Base-by-base conservation (phyloP, 176 grass and related monocot genomes). In the Cocos nucifera region DNA sequence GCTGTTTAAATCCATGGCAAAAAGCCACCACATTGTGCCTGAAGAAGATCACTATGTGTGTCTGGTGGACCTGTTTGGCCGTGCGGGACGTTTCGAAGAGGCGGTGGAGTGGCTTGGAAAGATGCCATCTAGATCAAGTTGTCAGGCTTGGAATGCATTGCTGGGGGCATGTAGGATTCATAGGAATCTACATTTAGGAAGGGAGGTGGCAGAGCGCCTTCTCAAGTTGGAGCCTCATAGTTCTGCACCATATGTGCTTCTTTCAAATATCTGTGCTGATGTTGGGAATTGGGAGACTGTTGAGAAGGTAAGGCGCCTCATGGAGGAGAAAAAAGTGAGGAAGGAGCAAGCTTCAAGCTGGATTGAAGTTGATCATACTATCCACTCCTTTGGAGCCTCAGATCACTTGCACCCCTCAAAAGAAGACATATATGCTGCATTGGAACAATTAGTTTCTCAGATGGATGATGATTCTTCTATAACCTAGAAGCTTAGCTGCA, bases 1-100 rank as follows among this genome's bases (percentile, higher is more conserved):
- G 17, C 77, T 89, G 18, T 95, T 95, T 74, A 57, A 67, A 16
- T 78, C 82, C 75, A 95, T 95, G 89, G 71, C 23, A 25, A 50
- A 65, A 65, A 78, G 35, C 67, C 86, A 88, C 53, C 30, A 72
- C 28, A 73, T 89, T 80, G 63, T 81, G 58, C 84, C 74, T 35
- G 76, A 66, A 65, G 60, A 79, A 54, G 54, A 77, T 16, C 84
- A 94, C 55, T 82, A 75, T 63, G 50, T 68, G 22, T 76, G 71
- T 69, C 61, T 87, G 51, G 56, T 88, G 56, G 84, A 88, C 80
- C 65, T 94, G 84, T 50, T 94, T 29, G 66, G 70, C 27, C 48
- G 51, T 48, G 59, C 65, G 66, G 66, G 81, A 19, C 71, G 55
- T 4, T 20, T 79, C 60, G 61, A 83, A 67, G 66, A 79, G 71